Percentiles rank a stretch among this genome's conserved stretches.
phyloP scores from a whole-genome alignment of 2,329 filamentous ascomycete genomes.

The Clonostachys chloroleuca region DNA sequence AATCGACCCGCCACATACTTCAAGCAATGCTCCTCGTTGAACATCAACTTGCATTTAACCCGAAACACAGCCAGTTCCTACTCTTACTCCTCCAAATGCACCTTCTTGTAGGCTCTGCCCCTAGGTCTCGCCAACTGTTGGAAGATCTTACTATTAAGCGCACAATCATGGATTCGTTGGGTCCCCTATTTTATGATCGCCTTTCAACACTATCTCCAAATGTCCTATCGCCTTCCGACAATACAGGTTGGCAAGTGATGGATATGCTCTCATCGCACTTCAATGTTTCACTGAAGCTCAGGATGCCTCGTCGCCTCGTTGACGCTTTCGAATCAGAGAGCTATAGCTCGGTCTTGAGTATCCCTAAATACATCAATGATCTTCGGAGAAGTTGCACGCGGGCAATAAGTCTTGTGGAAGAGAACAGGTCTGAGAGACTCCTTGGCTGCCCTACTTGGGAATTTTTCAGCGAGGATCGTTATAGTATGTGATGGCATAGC shows the following conservation, averaged over 20 bases:
- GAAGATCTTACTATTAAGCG: constrained; percentile 48
- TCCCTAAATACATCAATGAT: constrained; percentile 36
- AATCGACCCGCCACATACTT: constrained; percentile 27
- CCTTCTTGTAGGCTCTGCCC: constrained; percentile 42
- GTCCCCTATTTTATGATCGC: constrained; percentile 50
- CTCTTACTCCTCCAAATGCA: constrained; percentile 48
- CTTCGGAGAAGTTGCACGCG: constrained; percentile 46
- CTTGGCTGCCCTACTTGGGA: constrained; percentile 32
- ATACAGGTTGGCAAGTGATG: constrained; percentile 25
- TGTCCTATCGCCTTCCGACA: constrained; percentile 23
- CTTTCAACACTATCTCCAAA: constrained; percentile 44
- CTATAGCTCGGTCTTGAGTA: constrained; percentile 44
- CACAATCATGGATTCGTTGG: constrained; percentile 52
- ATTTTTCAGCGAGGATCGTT: constrained; percentile 36
- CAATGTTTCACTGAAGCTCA: constrained; percentile 36
- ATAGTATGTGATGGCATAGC: constrained; percentile 29
- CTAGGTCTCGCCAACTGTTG: constrained; percentile 43
- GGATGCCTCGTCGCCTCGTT: constrained; percentile 32
- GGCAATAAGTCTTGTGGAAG: constrained; percentile 47
- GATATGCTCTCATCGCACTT: constrained; percentile 42
- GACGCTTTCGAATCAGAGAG: constrained; percentile 45
- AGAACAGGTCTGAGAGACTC: constrained; percentile 37
- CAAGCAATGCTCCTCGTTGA: constrained; percentile 46
- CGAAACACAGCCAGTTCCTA: constrained; percentile 39
- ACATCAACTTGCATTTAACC: constrained; percentile 35